Evolutionary conservation across 2,329 filamentous ascomycete species (phyloP), one percentile per base, ranked within the genome.

Genomic region (Scopulariopsis brevicaulis): DNA sequence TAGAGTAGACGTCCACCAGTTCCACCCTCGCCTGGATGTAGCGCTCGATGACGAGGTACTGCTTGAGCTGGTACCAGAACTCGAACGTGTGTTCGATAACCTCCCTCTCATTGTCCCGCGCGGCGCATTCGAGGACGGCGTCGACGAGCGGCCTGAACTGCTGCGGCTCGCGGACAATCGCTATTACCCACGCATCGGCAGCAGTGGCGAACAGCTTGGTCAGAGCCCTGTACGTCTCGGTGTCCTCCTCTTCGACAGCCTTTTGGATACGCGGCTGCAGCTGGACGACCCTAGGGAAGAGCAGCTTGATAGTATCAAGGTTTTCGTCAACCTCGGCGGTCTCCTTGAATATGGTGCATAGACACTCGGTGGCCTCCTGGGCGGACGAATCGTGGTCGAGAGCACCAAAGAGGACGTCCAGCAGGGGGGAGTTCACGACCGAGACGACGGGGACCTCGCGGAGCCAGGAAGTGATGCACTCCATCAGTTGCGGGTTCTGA

Each of bases 51-150:
- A 92, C 91, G 54, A 99, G 79, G 69, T 96, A 96, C 70, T 96
- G 91, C 77, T 99, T 99, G 53, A 99, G 80, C 68, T 99, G 94
- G 69, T 95, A 97, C 94, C 94, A 99, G 74, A 99, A 97, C 64
- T 84, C 85, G 73, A 99, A 99, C 0, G 95, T 99, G 66, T 94
- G 85, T 57, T 90, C 89, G 62, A 99, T 91, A 4, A 92, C 90
- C 63, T 99, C 94, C 61, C 88, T 84, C 57, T 96, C 93, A 68
- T 85, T 85, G 70, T 99, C 94, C 63, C 88, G 82, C 12, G 87
- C 83, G 60, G 90, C 92, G 67, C 91, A 96, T 73, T 97, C 92
- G n/a, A 97, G 79, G 18, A 99, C 85, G 7, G 88, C 85, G 66
- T 96, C 91, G 12, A 99, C 93, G 5, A 99, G 78, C 12, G 83